Evolutionary conservation across 2,329 filamentous ascomycete species (phyloP), one percentile per base, ranked within the genome.

Genomic region (Arthroderma uncinatum): DNA sequence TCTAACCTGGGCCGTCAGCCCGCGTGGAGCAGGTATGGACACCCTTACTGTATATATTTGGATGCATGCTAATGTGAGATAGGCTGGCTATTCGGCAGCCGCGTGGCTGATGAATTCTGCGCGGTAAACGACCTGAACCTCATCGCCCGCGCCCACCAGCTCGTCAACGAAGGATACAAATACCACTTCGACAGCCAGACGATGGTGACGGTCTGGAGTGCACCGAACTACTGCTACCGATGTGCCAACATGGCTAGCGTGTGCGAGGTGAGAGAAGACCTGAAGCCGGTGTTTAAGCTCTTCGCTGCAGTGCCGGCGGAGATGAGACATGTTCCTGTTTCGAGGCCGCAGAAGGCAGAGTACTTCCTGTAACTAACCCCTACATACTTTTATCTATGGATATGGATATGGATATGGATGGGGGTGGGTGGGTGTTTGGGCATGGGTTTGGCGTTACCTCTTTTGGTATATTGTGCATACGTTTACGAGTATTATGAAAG

Each of bases 121-220:
- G 92, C 97, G 72, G 97, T 97, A 80, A 98, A 98, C 69, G 92
- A 91, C 58, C 77, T 98, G 74, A 97, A 92, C 56, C 79, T 97
- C 61, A 94, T 98, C 69, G 93, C 93, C 60, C 82, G 93, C 74
- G 93, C 93, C 57, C 93, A 98, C 79, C 93, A 98, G 77, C 78
- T 98, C 71, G 93, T 98, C 60, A 98, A 97, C 92, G 93, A 98
- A 74, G 93, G 93, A 53, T 98, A 97, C 76, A 98, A 97, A 73
- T 98, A 93, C 93, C 61, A 62, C 36, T 96, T 91, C 63, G 93
- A 97, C 74, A 93, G 97, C 71, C 80, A 92, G 64, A 97, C 98
- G 65, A 93, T 98, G 54, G 93, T 98, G 60, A 98, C 93, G 37
- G 97, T 98, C 68, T 98, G 39, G 79, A 80, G 63, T 85, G 87